Conservation (phyloP, 1,284 basidiomycete species). For the Ganoderma boninense region DNA sequence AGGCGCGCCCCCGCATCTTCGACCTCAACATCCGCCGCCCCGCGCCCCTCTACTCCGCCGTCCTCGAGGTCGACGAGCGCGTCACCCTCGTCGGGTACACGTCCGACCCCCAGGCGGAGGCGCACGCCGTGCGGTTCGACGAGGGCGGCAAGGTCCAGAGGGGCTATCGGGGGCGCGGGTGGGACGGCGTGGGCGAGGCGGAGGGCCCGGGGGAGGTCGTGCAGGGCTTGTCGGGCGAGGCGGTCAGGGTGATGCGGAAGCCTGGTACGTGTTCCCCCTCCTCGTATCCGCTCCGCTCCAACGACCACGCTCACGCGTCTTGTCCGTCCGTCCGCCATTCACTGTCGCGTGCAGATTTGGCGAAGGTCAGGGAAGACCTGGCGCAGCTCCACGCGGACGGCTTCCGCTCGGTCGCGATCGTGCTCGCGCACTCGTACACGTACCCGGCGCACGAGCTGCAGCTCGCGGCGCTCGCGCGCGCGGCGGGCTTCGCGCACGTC, state of each 20-base stretch:
- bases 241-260: conserved; percentile 84
- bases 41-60: conserved; percentile 79
- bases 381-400: conserved; percentile 77
- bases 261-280: conserved; percentile 58
- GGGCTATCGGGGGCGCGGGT: conserved; percentile 79
- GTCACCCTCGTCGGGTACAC: conserved; percentile 95
- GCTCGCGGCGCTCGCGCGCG: conserved; percentile 78
- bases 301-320: neutral
- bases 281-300: neutral
- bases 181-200: conserved; percentile 70
- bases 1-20: conserved; percentile 90
- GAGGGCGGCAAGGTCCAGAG: conserved; percentile 70
- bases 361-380: conserved; percentile 64
- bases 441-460: conserved; percentile 84
- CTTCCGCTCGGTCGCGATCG: conserved; percentile 86
- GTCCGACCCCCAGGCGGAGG: conserved; percentile 83
- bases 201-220: conserved; percentile 86
- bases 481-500: conserved; percentile 87
- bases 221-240: conserved; percentile 89
- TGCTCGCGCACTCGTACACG: conserved; percentile 93
- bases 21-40: conserved; percentile 88
- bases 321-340: too few species aligned
- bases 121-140: conserved; percentile 80
- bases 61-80: conserved; percentile 93
- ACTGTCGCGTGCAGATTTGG: conserved; percentile 53